Evolutionary conservation across 768 basidiomycete species (phyloP).

Genomic region (Trametes elegans): DNA sequence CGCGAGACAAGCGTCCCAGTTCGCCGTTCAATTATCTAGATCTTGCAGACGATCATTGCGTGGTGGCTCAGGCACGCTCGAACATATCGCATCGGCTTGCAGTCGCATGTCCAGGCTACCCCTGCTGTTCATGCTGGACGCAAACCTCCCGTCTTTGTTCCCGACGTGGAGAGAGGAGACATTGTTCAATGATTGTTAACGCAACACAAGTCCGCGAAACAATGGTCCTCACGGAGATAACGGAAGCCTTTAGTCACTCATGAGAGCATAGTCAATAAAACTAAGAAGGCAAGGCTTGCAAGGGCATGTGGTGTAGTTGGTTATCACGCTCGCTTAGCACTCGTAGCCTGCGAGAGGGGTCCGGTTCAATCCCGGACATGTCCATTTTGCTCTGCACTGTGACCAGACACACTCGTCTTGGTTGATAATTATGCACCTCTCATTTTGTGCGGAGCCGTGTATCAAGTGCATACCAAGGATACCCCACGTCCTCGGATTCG

Average conservation of each 20-base stretch:
- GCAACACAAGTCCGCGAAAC: neutral
- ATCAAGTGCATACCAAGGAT: no score
- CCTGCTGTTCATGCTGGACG: neutral
- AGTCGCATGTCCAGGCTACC: neutral
- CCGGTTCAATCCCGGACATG: conserved; percentile 18
- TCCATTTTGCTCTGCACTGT: no score
- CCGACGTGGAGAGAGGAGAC: neutral
- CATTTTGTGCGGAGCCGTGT: no score
- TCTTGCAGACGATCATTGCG: neutral
- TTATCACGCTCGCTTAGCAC: conserved; percentile 23
- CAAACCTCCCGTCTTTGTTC: neutral
- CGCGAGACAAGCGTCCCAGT: neutral
- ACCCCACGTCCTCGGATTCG: no score
- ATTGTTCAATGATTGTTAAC: neutral
- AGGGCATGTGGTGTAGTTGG: conserved; percentile 22
- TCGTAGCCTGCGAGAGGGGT: conserved; percentile 15
- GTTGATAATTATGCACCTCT: no score
- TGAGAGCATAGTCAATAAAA: no score
- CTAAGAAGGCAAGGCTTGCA: neutral
- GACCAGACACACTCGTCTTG: no score
- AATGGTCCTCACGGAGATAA: no score
- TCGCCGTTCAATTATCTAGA: conserved; percentile 5
- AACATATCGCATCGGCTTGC: neutral
- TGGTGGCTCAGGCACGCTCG: conserved; percentile 17
- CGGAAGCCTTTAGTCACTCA: no score